Conservation (phyloP, 2,329 filamentous ascomycete species). For the Aspergillus unguis region DNA sequence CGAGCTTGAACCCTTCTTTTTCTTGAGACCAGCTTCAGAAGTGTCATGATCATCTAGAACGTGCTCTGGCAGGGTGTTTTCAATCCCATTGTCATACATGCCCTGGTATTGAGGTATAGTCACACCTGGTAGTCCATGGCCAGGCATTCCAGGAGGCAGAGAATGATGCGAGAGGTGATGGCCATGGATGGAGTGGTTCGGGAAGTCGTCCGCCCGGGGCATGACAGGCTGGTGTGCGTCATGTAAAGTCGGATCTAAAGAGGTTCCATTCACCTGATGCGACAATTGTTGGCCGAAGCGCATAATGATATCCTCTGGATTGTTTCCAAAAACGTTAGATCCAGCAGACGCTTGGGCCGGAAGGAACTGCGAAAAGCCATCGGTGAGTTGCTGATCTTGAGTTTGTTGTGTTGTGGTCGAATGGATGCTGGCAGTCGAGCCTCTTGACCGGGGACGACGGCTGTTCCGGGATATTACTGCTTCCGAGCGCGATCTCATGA, state of each 20-base stretch:
- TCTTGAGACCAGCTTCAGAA: slow-evolving; percentile 43
- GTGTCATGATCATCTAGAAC: slow-evolving; percentile 41
- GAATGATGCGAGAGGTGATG: slow-evolving; percentile 37
- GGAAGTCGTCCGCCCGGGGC: slow-evolving; percentile 39
- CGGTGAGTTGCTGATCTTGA: slow-evolving; percentile 40
- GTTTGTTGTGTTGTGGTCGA: slow-evolving; percentile 46
- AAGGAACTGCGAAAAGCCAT: slow-evolving; percentile 40
- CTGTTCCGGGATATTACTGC: slow-evolving; percentile 38
- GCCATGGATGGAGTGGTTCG: slow-evolving; percentile 32
- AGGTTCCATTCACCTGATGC: slow-evolving; percentile 34
- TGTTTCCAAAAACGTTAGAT: slow-evolving; percentile 37
- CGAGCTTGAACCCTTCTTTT: slow-evolving; percentile 47
- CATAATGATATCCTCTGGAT: slow-evolving; percentile 46
- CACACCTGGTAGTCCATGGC: slow-evolving; percentile 31
- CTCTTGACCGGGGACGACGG: slow-evolving; percentile 45
- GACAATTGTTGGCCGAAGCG: slow-evolving; percentile 44
- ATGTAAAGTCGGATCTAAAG: slow-evolving; percentile 38
- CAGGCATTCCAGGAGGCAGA: slow-evolving; percentile 34
- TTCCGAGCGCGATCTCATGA: slow-evolving; percentile 41
- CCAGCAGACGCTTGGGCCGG: slow-evolving; percentile 32
- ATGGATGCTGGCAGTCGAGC: slow-evolving; percentile 47
- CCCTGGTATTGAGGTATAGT: slow-evolving; percentile 37
- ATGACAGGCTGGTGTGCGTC: slow-evolving; percentile 35
- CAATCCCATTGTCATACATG: slow-evolving; percentile 42
- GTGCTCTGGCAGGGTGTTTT: slow-evolving; percentile 42